Evolutionary conservation across 108 stramenopile genomes (phyloP), one percentile per base, ranked within the genome.

Genomic region (Parmales sp.): DNA sequence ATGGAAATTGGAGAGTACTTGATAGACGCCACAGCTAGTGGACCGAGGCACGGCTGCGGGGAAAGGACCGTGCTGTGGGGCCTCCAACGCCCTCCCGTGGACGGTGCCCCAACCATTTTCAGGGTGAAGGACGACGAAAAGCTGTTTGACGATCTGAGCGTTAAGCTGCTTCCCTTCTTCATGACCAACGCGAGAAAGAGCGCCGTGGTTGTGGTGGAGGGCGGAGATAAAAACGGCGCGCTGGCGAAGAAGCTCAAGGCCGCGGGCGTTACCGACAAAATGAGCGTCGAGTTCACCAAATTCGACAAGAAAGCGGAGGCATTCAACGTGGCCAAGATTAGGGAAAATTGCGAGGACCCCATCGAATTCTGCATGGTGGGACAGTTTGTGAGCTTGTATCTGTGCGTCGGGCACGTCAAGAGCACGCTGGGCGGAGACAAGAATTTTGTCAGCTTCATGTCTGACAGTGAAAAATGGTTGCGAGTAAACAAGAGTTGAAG

Each of bases 361-460:
- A 72, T 63, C 31, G 65, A 72, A 19, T 88, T 83, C 72, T 79
- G 83, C 6, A 81, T 88, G 86, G 84, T 78, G 3, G 88, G 88
- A 7, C 82, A 88, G n/a, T 91, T 91, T 68, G 68, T 85, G 8
- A 84, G 82, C 45, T 66, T 83, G 36, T 84, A 82, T 54, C 76
- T 91, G 48, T 80, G 83, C 13, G 65, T 88, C 38, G 90, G 90
- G 20, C 90, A 91, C 69, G 79, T 91, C 48, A 91, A 91, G 66
- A 86, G 85, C 64, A 88, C 90, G 6, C 76, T 69, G 75, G 79
- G 78, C 28, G 74, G 76, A 65, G 90, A 91, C 68, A 77, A 82
- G 66, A 86, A 87, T 38, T 91, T 91, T 67, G 54, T 82, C 11
- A 43, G 71, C 45, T 64, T 70, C 50, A 79, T 84, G 39, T 51